phyloP scores from a whole-genome alignment of 495 filamentous ascomycete species.

The Xylaria scruposa region DNA sequence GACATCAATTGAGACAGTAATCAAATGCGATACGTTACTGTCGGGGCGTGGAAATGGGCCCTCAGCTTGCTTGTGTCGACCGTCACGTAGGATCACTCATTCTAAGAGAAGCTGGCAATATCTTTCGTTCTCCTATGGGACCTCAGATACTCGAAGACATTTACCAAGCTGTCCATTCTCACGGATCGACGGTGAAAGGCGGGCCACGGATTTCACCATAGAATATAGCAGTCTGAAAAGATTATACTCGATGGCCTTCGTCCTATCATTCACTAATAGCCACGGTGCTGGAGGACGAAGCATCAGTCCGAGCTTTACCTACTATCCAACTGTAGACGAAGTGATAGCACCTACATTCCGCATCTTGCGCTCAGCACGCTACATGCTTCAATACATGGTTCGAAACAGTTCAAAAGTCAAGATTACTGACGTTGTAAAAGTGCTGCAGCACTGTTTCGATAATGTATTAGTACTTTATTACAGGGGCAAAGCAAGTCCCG shows the following conservation, averaged over 20 bases:
- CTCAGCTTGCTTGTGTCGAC: background rate
- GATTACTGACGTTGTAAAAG: background rate
- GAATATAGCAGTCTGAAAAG: conserved; percentile 4
- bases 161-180: conserved; percentile 9
- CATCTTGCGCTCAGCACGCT: background rate
- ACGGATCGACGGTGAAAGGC: background rate
- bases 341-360: background rate
- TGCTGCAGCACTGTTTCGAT: background rate
- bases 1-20: background rate
- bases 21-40: background rate
- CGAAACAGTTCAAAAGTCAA: too few relatives aligned
- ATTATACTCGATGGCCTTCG: background rate
- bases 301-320: background rate
- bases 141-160: background rate
- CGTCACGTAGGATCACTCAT: background rate
- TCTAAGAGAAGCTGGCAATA: background rate
- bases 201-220: background rate
- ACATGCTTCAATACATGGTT: background rate
- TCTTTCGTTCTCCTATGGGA: background rate
- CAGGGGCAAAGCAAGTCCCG: background rate
- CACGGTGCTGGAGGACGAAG: conserved; percentile 7
- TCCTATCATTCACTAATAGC: background rate
- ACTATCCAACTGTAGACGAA: background rate
- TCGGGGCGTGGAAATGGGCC: background rate
- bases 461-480: conserved; percentile 1